A percentile compares a stretch with the other conserved stretches of the same genome.
Evolutionary conservation across 73 alveolate species (phyloP).

Genomic region (Tetrahymena borealis): DNA sequence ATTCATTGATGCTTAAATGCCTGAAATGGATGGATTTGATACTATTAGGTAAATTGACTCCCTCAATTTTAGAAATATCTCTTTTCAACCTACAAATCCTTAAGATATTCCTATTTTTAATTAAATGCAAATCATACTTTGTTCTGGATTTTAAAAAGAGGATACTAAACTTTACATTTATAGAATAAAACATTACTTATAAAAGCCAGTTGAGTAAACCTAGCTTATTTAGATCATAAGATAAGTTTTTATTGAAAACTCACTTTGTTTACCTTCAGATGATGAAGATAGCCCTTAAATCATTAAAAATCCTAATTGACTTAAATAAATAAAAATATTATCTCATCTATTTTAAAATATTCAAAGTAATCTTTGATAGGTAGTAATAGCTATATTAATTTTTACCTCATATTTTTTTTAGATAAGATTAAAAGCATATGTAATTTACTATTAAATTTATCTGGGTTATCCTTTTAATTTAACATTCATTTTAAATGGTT

Average conservation of each 20-base stretch:
- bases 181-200: background rate
- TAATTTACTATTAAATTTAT: too few species aligned
- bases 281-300: background rate
- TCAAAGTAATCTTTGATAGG: too few species aligned
- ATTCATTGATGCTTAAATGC: slow-evolving; percentile 19
- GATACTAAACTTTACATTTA: background rate
- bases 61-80: background rate
- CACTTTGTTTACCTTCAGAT: background rate
- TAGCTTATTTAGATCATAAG: background rate
- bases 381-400: too few species aligned
- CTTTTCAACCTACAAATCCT: background rate
- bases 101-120: background rate
- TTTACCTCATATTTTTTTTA: too few species aligned
- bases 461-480: too few species aligned
- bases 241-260: background rate
- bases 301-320: too few species aligned
- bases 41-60: background rate
- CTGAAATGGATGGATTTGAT: slow-evolving; percentile 18
- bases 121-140: background rate
- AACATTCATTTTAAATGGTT: too few species aligned
- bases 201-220: background rate
- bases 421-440: too few species aligned
- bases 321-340: background rate
- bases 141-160: background rate
- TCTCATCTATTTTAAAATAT: too few species aligned